Percentiles rank a stretch among this genome's conserved stretches.
These are phyloP conservation scores for Scenedesmus sp. DNA, from an alignment of 163 green algal genomes.

Conservation along the genomic window DNA sequence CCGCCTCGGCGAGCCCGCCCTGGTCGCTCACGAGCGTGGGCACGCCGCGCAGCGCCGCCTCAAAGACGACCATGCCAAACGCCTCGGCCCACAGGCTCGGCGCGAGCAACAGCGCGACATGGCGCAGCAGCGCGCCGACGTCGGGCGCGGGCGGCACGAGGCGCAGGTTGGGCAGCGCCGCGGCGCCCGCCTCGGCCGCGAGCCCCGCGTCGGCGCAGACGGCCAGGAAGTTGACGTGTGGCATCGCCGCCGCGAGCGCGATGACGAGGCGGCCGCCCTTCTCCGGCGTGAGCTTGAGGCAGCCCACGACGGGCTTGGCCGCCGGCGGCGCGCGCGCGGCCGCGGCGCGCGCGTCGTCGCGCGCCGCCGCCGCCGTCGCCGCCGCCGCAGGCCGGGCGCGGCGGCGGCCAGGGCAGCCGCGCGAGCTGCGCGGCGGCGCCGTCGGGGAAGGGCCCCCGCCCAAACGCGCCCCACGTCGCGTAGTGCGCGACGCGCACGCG, in stretches of 20 bases:
- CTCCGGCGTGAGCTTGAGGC: constrained; percentile 60
- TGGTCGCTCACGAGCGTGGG: constrained; percentile 32
- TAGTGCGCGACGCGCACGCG: constrained; percentile 17
- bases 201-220: constrained; percentile 25
- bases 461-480: constrained; percentile 33
- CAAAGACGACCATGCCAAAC: constrained; percentile 46
- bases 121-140: constrained; percentile 12
- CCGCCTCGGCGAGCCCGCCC: constrained; percentile 40
- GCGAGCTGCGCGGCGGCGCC: not conserved
- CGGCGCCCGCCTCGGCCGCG: not conserved
- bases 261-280: constrained; percentile 54
- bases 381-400: not conserved
- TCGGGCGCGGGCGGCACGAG: not conserved
- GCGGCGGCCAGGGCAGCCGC: not conserved
- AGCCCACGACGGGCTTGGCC: constrained; percentile 9
- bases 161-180: constrained; percentile 13
- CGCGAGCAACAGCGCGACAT: constrained; percentile 37
- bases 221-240: constrained; percentile 21
- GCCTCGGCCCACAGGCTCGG: constrained; percentile 49
- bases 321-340: constrained; percentile 1
- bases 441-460: constrained; percentile 26
- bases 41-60: constrained; percentile 32
- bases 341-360: not conserved
- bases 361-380: not conserved
- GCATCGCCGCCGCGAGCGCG: constrained; percentile 46